These are phyloP conservation scores for Phylloporus gajari DNA, from an alignment of 1,284 basidiomycete genomes.

Conservation along the genomic window DNA sequence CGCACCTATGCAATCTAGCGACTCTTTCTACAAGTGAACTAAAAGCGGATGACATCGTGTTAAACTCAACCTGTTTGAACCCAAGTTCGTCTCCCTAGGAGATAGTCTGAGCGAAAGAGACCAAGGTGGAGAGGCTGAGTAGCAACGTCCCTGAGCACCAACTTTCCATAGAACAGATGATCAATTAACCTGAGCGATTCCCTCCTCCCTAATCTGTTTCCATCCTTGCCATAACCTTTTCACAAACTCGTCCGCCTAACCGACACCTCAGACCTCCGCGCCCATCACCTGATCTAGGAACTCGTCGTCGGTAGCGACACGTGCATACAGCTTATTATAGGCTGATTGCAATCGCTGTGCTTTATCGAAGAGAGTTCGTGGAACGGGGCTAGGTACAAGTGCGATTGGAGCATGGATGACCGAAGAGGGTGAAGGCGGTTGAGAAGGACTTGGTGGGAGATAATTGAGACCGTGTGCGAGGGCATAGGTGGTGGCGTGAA, in stretches of 20 bases:
- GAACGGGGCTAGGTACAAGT: conserved; percentile 89
- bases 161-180: neutral
- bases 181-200: conserved; percentile 55
- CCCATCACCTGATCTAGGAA: conserved; percentile 91
- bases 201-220: conserved; percentile 76
- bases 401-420: conserved; percentile 91
- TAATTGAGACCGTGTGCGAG: conserved; percentile 88
- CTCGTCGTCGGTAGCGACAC: conserved; percentile 80
- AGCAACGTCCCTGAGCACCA: conserved; percentile 17
- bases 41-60: conserved; percentile 95
- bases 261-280: conserved; percentile 74
- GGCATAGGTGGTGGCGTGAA: conserved; percentile 84
- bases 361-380: conserved; percentile 74
- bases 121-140: conserved; percentile 84
- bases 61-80: conserved; percentile 98
- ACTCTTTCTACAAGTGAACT: conserved; percentile 84
- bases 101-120: conserved; percentile 95
- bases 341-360: conserved; percentile 77
- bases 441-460: conserved; percentile 66
- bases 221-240: conserved; percentile 88
- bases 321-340: conserved; percentile 89
- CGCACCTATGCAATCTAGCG: conserved; percentile 82
- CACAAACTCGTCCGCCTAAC: conserved; percentile 89
- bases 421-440: conserved; percentile 67
- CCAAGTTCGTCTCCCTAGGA: conserved; percentile 64